phyloP scores from a whole-genome alignment of 129 eudicot genomes.

The Smallanthus sonchifolius region DNA sequence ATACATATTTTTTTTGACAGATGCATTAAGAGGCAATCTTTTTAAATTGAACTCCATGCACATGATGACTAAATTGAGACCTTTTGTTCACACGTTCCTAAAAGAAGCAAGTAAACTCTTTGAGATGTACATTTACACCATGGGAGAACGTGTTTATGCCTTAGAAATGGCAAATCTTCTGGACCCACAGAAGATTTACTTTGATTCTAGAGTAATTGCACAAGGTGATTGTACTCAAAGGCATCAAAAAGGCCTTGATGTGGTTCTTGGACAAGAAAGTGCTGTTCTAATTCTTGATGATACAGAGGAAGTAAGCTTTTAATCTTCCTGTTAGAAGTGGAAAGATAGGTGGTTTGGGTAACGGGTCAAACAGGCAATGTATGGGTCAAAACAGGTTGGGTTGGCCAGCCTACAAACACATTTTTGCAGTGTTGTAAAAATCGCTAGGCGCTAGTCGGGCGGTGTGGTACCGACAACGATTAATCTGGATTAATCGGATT shows the following conservation, averaged over 20 bases:
- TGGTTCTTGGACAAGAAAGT: constrained; percentile 67
- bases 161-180: constrained; percentile 64
- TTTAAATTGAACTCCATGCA: constrained; percentile 45
- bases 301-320: constrained; percentile 58
- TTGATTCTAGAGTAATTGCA: constrained; percentile 65
- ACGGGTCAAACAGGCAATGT: neutral
- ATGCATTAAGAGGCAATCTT: constrained; percentile 45
- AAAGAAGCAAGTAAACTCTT: constrained; percentile 68
- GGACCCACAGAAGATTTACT: constrained; percentile 58
- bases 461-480: too few species aligned
- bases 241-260: constrained; percentile 81
- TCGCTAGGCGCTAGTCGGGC: too few species aligned
- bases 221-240: constrained; percentile 53
- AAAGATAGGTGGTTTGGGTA: neutral
- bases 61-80: constrained; percentile 79
- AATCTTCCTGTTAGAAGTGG: neutral
- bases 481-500: too few species aligned
- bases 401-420: neutral
- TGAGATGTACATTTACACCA: constrained; percentile 84
- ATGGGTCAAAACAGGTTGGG: neutral
- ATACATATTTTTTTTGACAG: constrained; percentile 23
- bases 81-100: constrained; percentile 60
- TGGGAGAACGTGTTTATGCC: constrained; percentile 80
- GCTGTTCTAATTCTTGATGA: constrained; percentile 81
- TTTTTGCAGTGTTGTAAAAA: too few species aligned